phyloP scores from a whole-genome alignment of 1,284 basidiomycete genomes.

The Puccinia coronata region DNA sequence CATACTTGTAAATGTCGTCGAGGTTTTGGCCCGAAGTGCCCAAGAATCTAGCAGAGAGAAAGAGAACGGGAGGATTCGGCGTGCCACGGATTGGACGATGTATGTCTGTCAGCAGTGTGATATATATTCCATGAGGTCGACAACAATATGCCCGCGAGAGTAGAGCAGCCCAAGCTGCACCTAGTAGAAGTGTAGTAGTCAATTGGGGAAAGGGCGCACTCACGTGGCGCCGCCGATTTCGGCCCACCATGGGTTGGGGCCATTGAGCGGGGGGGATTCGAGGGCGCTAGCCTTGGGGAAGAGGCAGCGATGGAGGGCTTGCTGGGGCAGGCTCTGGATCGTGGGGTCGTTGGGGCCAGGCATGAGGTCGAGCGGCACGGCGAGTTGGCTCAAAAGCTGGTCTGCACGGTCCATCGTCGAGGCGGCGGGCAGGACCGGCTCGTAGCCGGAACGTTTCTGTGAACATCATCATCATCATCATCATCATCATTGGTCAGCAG shows the following conservation, averaged over 20 bases:
- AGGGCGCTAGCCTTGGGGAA: constrained; percentile 68
- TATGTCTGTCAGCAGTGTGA: neutral
- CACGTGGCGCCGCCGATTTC: constrained; percentile 62
- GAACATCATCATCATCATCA: too few relatives aligned
- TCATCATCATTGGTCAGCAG: neutral
- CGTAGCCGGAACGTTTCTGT: constrained; percentile 66
- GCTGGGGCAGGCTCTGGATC: constrained; percentile 86
- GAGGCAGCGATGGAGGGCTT: constrained; percentile 86
- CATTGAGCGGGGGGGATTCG: constrained; percentile 69
- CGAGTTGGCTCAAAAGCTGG: constrained; percentile 70
- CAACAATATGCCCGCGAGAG: too few relatives aligned
- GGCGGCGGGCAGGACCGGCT: constrained; percentile 68
- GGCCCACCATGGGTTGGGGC: constrained; percentile 89
- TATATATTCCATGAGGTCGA: too few relatives aligned
- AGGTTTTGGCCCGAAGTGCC: constrained; percentile 87
- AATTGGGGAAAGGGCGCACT: constrained; percentile 58
- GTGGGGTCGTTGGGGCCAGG: constrained; percentile 86
- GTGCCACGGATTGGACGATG: too few relatives aligned
- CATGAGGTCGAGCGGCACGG: constrained; percentile 76
- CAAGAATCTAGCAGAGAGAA: constrained; percentile 66
- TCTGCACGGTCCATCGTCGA: constrained; percentile 75
- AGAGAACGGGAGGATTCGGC: neutral
- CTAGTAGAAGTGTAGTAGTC: neutral
- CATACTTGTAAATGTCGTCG: constrained; percentile 93
- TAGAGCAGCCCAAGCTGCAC: neutral